Evolutionary conservation across 345 rosid genomes (phyloP).

Genomic region (Geranium brycei): DNA sequence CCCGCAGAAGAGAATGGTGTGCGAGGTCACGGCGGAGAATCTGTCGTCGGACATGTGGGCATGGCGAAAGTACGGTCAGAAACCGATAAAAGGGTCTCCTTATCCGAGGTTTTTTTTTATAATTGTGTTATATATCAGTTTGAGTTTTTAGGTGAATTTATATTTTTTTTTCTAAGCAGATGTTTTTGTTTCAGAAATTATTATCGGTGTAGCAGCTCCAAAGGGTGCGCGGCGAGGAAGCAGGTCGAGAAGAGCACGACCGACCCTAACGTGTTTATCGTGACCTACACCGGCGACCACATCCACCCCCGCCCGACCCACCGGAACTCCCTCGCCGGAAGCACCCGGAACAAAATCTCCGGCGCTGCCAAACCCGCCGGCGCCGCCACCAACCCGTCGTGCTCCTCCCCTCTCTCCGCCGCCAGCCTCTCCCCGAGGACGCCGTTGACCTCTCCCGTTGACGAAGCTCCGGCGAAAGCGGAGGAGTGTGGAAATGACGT

Average conservation of each 20-base stretch:
- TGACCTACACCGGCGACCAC: conserved; percentile 83
- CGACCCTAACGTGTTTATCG: conserved; percentile 50
- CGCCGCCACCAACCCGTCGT: conserved; percentile 1
- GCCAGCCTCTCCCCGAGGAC: conserved; percentile 45
- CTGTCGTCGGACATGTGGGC: conserved; percentile 81
- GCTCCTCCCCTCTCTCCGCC: conserved; percentile 10
- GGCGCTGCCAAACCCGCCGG: conserved; percentile 12
- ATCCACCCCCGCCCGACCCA: conserved; percentile 78
- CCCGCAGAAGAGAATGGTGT: conserved; percentile 49
- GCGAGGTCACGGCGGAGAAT: conserved; percentile 62
- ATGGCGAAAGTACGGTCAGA: conserved; percentile 95
- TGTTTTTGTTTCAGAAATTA: conserved; percentile 47
- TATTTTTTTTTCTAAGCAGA: background rate
- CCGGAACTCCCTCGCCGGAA: conserved; percentile 88
- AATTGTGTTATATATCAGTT: background rate
- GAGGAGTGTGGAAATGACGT: conserved; percentile 7
- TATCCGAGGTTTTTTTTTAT: conserved; percentile 47
- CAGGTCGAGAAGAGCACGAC: conserved; percentile 71
- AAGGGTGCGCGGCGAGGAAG: conserved; percentile 75
- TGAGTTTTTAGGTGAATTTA: background rate
- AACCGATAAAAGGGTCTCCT: conserved; percentile 92
- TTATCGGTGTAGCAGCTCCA: conserved; percentile 76
- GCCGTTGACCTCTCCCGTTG: conserved; percentile 26
- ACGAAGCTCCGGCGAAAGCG: conserved; percentile 13
- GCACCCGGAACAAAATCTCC: conserved; percentile 47